Evolutionary conservation across 345 rosid species (phyloP), one percentile per base, ranked within the genome.

Genomic region (Carallia pectinifolia): DNA sequence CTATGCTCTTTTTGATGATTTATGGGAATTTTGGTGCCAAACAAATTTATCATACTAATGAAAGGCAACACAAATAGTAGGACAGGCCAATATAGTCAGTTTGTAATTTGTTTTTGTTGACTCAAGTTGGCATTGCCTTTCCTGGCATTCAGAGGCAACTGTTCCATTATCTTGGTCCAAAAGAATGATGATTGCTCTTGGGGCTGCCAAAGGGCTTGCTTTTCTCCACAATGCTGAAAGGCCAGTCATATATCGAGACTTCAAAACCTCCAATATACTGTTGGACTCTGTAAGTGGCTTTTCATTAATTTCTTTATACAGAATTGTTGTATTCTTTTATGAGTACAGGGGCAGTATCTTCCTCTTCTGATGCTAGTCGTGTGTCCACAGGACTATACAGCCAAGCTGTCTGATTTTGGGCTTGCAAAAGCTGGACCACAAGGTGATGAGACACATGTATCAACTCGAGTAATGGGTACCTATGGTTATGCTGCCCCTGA

Each of bases 391-490:
- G 97, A 95, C 74, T 91, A 92, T 77, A 84, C 96, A 16, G 92
- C 99, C 79, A 91, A 91, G 80, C 97, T 94, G 75, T 94, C 97
- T 61, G 97, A 94, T 81, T 94, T 94, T 68, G 99, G 99, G 62
- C 96, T 95, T 76, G 97, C 99, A 64, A 95, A 95, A 86, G 97
- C 93, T 81, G 99, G 99, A 17, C 99, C 99, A 38, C 97, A 87
- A 71, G 99, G 97, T 40, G 99, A 95, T 62, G 92, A 92, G 85
- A 92, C 97, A 64, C 99, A 92, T 68, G 99, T 92, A 52, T 95
- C 96, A 60, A 92, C 99, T 79, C 85, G 99, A 68, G 97, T 95
- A 15, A 95, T 95, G 99, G 99, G 99, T 53, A 94, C 97, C 40
- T 94, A 91, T 78, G 97, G 98, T 73, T 94, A 94, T 86, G 98